Percentiles rank a stretch among this genome's conserved stretches.
These are phyloP conservation scores for Volvariella volvacea DNA, from an alignment of 1,284 basidiomycete genomes.

Conservation along the genomic window DNA sequence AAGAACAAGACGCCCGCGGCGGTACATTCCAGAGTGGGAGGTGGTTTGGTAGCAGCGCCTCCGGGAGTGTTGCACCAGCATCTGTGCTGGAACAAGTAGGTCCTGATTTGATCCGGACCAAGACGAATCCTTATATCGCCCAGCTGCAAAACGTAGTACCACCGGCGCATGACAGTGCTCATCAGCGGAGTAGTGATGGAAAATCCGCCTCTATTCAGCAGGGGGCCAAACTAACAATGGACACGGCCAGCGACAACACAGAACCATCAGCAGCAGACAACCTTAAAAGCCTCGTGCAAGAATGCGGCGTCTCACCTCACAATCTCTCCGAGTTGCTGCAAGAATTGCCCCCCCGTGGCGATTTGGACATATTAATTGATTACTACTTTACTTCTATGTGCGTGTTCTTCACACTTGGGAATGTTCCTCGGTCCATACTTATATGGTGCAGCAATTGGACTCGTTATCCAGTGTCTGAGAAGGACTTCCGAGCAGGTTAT, in stretches of 20 bases:
- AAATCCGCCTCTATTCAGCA: conserved; percentile 2
- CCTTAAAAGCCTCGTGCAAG: conserved; percentile 76
- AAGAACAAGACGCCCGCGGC: conserved; percentile 65
- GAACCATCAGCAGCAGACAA: conserved; percentile 74
- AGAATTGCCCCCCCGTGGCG: conserved; percentile 74
- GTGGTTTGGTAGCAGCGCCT: conserved; percentile 80
- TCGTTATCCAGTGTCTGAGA: conserved; percentile 88
- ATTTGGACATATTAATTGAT: conserved; percentile 70
- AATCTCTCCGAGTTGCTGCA: conserved; percentile 86
- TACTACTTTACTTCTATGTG: conserved; percentile 75
- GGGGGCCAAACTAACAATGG: conserved; percentile 21
- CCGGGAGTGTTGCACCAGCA: conserved; percentile 68
- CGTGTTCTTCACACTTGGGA: conserved; percentile 22
- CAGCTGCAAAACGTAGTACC: conserved; percentile 58
- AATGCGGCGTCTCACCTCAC: conserved; percentile 85
- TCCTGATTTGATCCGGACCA: conserved; percentile 11
- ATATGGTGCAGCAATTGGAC: conserved; percentile 76
- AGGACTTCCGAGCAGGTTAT: conserved; percentile 78
- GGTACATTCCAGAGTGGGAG: conserved; percentile 77
- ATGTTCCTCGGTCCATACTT: conserved; percentile 5
- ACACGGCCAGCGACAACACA: conserved; percentile 42
- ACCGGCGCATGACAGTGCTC: conserved; percentile 13
- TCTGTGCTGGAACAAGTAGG: conserved; percentile 73
- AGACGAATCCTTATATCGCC: conserved; percentile 9
- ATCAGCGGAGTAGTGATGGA: conserved; percentile 6